Conservation (phyloP, 2,329 filamentous ascomycete genomes). For the Nothopassalora personata region DNA sequence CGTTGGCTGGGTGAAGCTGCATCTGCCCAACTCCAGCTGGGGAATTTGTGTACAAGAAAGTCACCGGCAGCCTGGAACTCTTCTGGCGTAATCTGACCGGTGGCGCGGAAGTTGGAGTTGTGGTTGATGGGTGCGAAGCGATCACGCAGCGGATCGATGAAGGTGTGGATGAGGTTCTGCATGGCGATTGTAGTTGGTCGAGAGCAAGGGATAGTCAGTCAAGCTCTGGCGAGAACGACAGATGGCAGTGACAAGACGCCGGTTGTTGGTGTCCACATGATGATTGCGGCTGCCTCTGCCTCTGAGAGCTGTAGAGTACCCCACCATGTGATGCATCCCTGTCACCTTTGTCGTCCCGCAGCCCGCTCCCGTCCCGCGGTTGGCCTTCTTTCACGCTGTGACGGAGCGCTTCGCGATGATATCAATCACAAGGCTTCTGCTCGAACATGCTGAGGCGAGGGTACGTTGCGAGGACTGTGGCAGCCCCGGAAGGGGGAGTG, state of each 20-base stretch:
- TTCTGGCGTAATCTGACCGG: constrained; percentile 92
- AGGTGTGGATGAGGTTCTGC: constrained; percentile 85
- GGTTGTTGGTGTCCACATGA: neutral
- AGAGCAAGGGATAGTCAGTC: neutral
- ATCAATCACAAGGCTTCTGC: too few relatives aligned
- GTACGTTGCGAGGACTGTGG: too few relatives aligned
- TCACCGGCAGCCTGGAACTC: constrained; percentile 95
- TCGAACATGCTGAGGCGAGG: too few relatives aligned
- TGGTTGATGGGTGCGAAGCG: constrained; percentile 83
- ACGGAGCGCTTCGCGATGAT: neutral
- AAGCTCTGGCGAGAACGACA: neutral
- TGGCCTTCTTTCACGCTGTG: neutral
- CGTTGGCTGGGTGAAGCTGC: constrained; percentile 76
- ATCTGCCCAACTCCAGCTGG: constrained; percentile 94
- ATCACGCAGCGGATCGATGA: constrained; percentile 83
- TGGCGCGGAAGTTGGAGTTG: constrained; percentile 87
- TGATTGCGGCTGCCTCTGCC: too few relatives aligned
- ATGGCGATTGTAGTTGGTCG: constrained; percentile 42
- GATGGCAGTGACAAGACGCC: neutral
- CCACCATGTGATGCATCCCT: neutral
- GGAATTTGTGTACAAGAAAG: constrained; percentile 98
- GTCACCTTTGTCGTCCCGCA: neutral
- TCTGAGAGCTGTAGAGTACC: neutral
- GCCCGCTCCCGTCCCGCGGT: neutral
- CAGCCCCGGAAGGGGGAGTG: too few relatives aligned